Base-by-base conservation (phyloP, 208 protist genomes). In the Leishmania lainsoni region DNA sequence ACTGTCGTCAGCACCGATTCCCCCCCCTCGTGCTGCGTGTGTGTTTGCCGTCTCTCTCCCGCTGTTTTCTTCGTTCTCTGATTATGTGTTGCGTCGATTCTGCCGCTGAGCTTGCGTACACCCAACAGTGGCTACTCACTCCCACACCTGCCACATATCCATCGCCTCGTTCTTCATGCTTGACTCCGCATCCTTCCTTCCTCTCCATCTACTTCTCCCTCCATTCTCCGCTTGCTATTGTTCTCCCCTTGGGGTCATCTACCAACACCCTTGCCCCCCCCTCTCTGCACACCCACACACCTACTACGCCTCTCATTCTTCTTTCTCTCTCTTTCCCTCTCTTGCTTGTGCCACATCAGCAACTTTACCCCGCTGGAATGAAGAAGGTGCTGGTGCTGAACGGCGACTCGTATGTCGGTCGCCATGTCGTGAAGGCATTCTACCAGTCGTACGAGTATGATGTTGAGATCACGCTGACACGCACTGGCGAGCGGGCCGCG, bases 381-480 rank as follows among this genome's bases (percentile, higher is more conserved):
- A 97, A 97, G 85, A 89, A 87, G 42, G 94, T 96, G 52, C 78
- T 97, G 2, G 88, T 97, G 42, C 83, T 97, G n/a, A 95, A 92
- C 76, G 94, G 87, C 63, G 92, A 96, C 83, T 90, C 89, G 48
- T 97, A 91, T 77, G 92, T 97, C 45, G 94, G 94, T 49, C 77
- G 69, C 22, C 89, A 95, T 66, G 90, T 95, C 26, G 91, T 89
- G 52, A 81, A 83, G 49, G 70, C 80, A 22, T 97, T 97, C 58
- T 90, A 88, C 78, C 75, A 89, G 14, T 88, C 90, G 17, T 88
- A 86, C 54, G 92, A 97, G 87, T 97, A 97, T 73, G 83, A 94
- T 16, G 85, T 97, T 6, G 90, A 93, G 61, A 89, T 95, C 16
- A 97, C 94, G 3, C 86, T 90, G 42, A 89, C 88, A 14, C 74